Evolutionary conservation across 2,329 filamentous ascomycete species (phyloP).

Genomic region (Clarireedia homoeocarpa): DNA sequence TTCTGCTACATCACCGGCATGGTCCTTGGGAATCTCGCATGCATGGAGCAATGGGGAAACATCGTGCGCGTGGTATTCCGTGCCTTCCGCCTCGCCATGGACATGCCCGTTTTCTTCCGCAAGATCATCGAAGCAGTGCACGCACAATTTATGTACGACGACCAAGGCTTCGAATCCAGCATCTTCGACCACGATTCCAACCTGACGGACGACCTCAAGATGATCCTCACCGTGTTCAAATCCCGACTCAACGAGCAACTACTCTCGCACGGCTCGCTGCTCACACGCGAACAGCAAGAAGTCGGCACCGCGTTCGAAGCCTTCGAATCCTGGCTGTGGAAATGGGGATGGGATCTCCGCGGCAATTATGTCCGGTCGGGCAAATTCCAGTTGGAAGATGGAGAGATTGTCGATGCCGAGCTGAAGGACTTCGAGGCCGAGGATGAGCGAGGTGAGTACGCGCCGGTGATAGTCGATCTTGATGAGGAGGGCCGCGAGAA

Average conservation of each 20-base stretch:
- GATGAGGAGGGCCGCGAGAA: constrained; percentile 28
- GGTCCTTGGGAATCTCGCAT: constrained; percentile 50
- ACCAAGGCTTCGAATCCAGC: constrained; percentile 40
- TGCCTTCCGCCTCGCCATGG: constrained; percentile 38
- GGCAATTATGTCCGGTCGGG: constrained; percentile 42
- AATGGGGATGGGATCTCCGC: constrained; percentile 47
- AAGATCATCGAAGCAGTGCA: constrained; percentile 43
- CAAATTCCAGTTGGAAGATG: constrained; percentile 44
- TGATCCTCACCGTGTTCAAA: constrained; percentile 47
- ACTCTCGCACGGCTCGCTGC: constrained; percentile 28
- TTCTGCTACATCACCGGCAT: constrained; percentile 51
- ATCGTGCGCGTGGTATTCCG: constrained; percentile 45
- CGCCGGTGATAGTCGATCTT: constrained; percentile 28
- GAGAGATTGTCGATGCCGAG: constrained; percentile 39
- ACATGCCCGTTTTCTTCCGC: constrained; percentile 37
- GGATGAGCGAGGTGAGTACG: constrained; percentile 34
- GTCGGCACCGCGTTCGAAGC: constrained; percentile 41
- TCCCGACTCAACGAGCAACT: constrained; percentile 43
- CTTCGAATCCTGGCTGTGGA: constrained; percentile 41
- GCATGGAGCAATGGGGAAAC: constrained; percentile 56
- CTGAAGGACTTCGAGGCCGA: constrained; percentile 45
- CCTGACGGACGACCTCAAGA: constrained; percentile 33
- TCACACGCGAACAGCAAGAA: constrained; percentile 35
- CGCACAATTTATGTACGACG: constrained; percentile 47
- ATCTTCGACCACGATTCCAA: constrained; percentile 29